Base-by-base conservation (phyloP, 106 monocot genomes). In the Dendrobium chrysotoxum region DNA sequence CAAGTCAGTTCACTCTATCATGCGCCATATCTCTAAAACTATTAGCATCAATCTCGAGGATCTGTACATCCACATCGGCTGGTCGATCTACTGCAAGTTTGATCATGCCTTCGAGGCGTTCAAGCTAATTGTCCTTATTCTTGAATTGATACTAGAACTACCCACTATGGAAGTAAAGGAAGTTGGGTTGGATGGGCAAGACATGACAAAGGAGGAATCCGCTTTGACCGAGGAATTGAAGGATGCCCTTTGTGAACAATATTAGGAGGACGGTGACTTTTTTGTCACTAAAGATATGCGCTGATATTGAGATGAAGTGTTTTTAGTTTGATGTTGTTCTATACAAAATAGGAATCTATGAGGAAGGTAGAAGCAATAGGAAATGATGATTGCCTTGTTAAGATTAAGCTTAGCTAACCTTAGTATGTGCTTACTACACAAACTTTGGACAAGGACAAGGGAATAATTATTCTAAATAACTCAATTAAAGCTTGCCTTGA, bases 1-100 rank as follows among this genome's bases (percentile, higher is more conserved):
- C 67, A 98, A 98, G 88, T 88, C 95, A 7, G 95, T 98, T 0
- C 98, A 98, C 72, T 98, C 98, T 30, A 95, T 98, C 83, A 98
- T 98, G 98, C 92, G 92, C 73, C 98, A 98, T 41, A 95, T 98
- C 50, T 89, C 87, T 13, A 89, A 92, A 86, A 92, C 92, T 5
- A 64, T 92, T 72, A 55, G 58, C 13, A 23, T 87, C 30, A 87
- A 92, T 73, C 86, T 89, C 15, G 86, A 92, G 88, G 88, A 92
- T 67, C 79, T 92, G 10, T 92, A 92, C 42, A 50, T 92, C 28
- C 89, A 90, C 66, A 81, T 92, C 74, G 89, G 89, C 0, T 92
- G 92, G 92, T 90, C 88, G 53, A 76, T 92, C 16, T 92, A 92
- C 57, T 82, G 86, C 20, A 84, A 91, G 82, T 95, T 93, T 70